phyloP scores from a whole-genome alignment of 306 rosid species.

The Ochetophila trinervis region DNA sequence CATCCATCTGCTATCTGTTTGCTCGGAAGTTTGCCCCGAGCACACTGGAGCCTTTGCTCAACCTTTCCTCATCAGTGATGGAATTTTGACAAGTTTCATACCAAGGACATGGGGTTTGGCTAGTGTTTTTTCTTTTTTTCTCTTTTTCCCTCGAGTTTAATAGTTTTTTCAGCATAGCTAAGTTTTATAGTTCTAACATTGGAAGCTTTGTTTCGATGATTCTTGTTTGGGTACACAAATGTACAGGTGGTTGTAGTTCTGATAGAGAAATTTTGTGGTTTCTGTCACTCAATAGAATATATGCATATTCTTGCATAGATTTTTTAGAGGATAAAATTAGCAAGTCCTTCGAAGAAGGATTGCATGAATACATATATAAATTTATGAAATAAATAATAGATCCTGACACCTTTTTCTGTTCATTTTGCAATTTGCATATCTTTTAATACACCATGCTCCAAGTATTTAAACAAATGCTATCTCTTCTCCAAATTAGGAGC shows the following conservation, averaged over 20 bases:
- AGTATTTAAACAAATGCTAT: too few relatives aligned
- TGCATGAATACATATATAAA: too few relatives aligned
- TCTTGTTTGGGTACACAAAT: neutral
- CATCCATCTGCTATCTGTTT: slow-evolving; percentile 73
- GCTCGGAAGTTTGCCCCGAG: slow-evolving; percentile 78
- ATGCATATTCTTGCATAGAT: too few relatives aligned
- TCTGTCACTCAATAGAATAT: too few relatives aligned
- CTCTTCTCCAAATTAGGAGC: too few relatives aligned
- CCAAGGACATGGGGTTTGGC: neutral
- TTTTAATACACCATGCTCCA: too few relatives aligned
- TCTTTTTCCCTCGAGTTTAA: neutral
- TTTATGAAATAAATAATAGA: too few relatives aligned
- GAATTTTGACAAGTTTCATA: slow-evolving; percentile 41
- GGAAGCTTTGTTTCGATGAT: neutral
- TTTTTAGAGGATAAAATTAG: too few relatives aligned
- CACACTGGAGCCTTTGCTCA: slow-evolving; percentile 67
- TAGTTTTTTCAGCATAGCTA: neutral
- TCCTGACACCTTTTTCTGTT: too few relatives aligned
- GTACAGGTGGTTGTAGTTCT: neutral
- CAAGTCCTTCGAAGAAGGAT: too few relatives aligned
- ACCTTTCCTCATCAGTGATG: slow-evolving; percentile 56
- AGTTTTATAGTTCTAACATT: neutral
- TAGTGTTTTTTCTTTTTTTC: neutral
- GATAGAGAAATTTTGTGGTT: too few relatives aligned
- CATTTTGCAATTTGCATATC: too few relatives aligned